Base-by-base conservation (phyloP, 2,329 filamentous ascomycete species). In the Pleoardoris graminearum region DNA sequence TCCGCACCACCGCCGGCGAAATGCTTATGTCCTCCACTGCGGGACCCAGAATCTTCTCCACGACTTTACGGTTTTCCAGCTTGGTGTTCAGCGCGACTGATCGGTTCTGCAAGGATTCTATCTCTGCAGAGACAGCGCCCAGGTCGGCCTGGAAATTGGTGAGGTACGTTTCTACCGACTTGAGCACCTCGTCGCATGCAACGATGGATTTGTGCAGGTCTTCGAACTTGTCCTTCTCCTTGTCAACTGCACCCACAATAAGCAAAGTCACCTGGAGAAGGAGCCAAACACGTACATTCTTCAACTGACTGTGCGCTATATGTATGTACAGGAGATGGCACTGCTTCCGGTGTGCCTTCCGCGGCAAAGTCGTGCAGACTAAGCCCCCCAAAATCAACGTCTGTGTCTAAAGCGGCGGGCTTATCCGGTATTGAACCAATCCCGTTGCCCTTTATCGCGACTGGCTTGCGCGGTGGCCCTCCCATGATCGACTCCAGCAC, bases 81-180 rank as follows among this genome's bases (percentile, higher is more conserved):
- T 91, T 87, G 30, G 89, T 85, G 63, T 91, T 97, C 53, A 99
- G 76, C 7, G 88, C 85, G 10, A 87, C 83, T 0, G 94, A 99
- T 41, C 94, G 85, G 46, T 88, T 86, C 75, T 99, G 94, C 35
- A 99, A 77, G 2, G 87, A 91, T 75, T 99, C 94, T 46, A 99
- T 99, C 70, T 99, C 94, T 6, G 91, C 88, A 1, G 94, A 97
- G 11, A 99, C 94, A 12, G 86, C 84, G 7, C 91, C 93, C 10
- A 99, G 83, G 72, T 99, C 95, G 54, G 91, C 89, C 69, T 95
- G 91, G 69, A 99, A 99, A 71, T 87, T 93, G 32, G 89, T 89
- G 48, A 99, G 80, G 70, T 97, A 97, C 27, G 85, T 86, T 76
- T 99, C 93, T 49, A 99, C 94, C 0, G 92, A 96, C 73, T 87